A percentile compares a stretch with the other conserved stretches of the same genome.
Conservation (phyloP, 352 stramenopile genomes). For the Pythium sp. region DNA sequence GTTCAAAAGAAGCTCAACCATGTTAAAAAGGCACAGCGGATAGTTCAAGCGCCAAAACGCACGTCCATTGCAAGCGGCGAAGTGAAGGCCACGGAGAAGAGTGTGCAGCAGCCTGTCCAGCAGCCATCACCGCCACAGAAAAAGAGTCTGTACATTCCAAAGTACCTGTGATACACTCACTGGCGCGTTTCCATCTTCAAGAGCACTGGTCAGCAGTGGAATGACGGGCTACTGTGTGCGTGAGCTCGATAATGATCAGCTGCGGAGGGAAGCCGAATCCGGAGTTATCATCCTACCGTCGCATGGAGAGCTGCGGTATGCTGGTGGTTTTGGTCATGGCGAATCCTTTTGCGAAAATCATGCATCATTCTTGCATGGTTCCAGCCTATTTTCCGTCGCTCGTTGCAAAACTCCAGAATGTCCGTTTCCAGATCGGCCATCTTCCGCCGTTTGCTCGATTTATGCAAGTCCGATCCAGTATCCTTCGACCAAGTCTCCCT, state of each 20-base stretch:
- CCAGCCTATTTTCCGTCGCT: not conserved
- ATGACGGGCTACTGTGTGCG: not conserved
- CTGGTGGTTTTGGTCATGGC: not conserved
- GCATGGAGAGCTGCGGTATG: not conserved
- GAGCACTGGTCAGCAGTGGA: not conserved
- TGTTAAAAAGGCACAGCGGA: not conserved
- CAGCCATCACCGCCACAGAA: constrained; percentile 1
- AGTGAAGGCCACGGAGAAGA: not conserved
- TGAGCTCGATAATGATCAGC: not conserved
- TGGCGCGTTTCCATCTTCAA: not conserved
- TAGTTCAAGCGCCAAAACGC: not conserved
- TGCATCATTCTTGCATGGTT: not conserved
- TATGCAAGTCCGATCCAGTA: not conserved
- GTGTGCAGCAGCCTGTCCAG: not conserved
- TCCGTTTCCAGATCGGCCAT: not conserved
- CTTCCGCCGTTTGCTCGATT: not conserved
- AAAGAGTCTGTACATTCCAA: constrained; percentile 15
- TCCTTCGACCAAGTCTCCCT: no score
- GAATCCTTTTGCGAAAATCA: not conserved
- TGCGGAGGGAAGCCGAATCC: not conserved
- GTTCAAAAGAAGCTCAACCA: constrained; percentile 6
- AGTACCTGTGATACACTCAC: constrained; percentile 16
- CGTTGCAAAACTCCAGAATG: not conserved
- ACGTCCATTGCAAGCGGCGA: not conserved
- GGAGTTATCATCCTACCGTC: not conserved